These are phyloP conservation scores for Xylariaceae sp. DNA, from an alignment of 2,329 filamentous ascomycete species.

Conservation along the genomic window DNA sequence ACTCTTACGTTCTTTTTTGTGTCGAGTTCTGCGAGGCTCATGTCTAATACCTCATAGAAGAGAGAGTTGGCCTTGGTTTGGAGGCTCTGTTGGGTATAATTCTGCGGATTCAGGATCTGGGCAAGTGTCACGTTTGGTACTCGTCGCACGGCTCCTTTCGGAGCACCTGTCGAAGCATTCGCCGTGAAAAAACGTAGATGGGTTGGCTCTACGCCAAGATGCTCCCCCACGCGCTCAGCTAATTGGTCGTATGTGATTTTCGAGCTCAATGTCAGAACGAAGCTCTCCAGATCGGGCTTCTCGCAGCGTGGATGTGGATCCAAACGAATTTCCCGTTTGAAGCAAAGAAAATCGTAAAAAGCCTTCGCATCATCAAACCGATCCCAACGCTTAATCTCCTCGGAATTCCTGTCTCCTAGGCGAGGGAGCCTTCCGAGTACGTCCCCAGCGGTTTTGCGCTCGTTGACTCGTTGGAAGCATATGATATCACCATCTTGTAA, in stretches of 20 bases:
- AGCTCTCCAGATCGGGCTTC: slow-evolving; percentile 57
- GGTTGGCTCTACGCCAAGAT: slow-evolving; percentile 72
- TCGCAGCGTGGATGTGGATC: slow-evolving; percentile 61
- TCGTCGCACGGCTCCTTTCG: slow-evolving; percentile 74
- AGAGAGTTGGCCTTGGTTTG: slow-evolving; percentile 72
- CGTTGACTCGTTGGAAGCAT: slow-evolving; percentile 73
- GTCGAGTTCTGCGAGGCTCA: slow-evolving; percentile 88
- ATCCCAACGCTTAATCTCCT: slow-evolving; percentile 45
- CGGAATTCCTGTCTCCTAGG: slow-evolving; percentile 38
- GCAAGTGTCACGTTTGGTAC: slow-evolving; percentile 65
- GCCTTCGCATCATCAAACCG: slow-evolving; percentile 68
- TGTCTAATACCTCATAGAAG: slow-evolving; percentile 90
- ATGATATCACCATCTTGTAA: slow-evolving; percentile 97
- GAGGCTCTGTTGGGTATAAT: slow-evolving; percentile 65
- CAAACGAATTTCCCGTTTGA: slow-evolving; percentile 76
- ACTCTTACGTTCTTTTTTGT: slow-evolving; percentile 85
- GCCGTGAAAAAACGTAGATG: slow-evolving; percentile 91
- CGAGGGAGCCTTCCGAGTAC: slow-evolving; percentile 39
- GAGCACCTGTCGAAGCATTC: slow-evolving; percentile 68
- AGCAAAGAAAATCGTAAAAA: slow-evolving; percentile 91
- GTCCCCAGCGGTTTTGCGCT: slow-evolving; percentile 42
- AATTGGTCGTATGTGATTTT: slow-evolving; percentile 90
- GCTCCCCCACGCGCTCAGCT: slow-evolving; percentile 74
- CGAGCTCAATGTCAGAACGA: slow-evolving; percentile 74
- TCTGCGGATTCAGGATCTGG: slow-evolving; percentile 73